Evolutionary conservation across 2,329 filamentous ascomycete genomes (phyloP).

Genomic region (Berkeleyomyces basicola): DNA sequence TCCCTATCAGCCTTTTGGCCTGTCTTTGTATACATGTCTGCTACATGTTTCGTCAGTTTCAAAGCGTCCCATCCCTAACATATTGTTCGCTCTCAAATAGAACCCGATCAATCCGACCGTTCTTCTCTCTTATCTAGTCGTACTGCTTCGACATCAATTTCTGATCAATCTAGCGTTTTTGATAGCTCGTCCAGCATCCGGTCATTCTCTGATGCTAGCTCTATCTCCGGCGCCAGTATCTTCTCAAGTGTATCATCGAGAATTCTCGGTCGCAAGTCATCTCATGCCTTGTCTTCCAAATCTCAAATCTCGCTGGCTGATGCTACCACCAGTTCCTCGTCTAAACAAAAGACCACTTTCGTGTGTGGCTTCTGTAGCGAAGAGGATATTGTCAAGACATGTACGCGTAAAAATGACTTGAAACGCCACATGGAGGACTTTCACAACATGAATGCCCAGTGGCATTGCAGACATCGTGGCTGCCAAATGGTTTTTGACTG

Average conservation of each 20-base stretch:
- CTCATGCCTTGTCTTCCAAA: constrained; percentile 15
- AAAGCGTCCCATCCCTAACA: constrained; percentile 19
- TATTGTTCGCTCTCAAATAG: constrained; percentile 5
- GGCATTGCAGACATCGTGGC: constrained; percentile 28
- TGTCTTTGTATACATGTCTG: neutral
- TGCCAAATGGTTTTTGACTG: constrained; percentile 31
- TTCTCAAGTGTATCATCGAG: constrained; percentile 26
- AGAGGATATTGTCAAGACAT: constrained; percentile 26
- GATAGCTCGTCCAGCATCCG: constrained; percentile 22
- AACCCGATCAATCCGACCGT: constrained; percentile 19
- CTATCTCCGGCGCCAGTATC: constrained; percentile 23
- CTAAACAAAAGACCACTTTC: constrained; percentile 25
- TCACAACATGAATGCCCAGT: constrained; percentile 30
- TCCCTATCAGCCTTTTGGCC: neutral
- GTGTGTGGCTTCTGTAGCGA: constrained; percentile 28
- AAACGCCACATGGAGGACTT: constrained; percentile 33
- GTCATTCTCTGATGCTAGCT: constrained; percentile 25
- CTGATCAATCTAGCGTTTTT: constrained; percentile 23
- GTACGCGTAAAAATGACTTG: constrained; percentile 31
- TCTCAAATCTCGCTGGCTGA: constrained; percentile 1
- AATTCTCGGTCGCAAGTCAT: constrained; percentile 19
- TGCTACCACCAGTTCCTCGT: constrained; percentile 4
- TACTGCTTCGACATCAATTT: constrained; percentile 21
- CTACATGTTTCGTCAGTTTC: neutral
- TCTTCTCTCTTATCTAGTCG: constrained; percentile 22